A percentile compares a stretch with the other conserved stretches of the same genome.
Conservation (phyloP, 2,329 filamentous ascomycete species). For the Alternaria sp. region DNA sequence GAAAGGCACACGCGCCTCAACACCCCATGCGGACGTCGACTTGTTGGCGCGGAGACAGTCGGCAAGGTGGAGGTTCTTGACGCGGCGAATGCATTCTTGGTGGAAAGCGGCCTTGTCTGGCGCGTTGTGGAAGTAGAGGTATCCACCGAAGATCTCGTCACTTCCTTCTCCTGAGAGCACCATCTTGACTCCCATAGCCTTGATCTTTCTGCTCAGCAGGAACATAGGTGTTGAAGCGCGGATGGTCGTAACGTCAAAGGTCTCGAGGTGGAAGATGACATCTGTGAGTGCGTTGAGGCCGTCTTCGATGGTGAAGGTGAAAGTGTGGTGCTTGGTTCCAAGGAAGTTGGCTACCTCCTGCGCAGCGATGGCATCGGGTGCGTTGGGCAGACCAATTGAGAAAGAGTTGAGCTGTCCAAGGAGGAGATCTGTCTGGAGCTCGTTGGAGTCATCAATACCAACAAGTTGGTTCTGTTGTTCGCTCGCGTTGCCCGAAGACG, state of each 20-base stretch:
- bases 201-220: constrained; percentile 96
- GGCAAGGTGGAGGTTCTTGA: constrained; percentile 96
- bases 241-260: constrained; percentile 97
- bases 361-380: constrained; percentile 90
- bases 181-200: constrained; percentile 99
- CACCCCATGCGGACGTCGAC: constrained; percentile 96
- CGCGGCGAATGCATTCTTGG: constrained; percentile 88
- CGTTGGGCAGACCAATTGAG: constrained; percentile 92
- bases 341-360: constrained; percentile 94
- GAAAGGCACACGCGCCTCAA: constrained; percentile 97
- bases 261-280: constrained; percentile 97
- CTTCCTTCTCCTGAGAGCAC: constrained; percentile 95
- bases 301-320: constrained; percentile 98
- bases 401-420: constrained; percentile 97
- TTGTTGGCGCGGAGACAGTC: constrained; percentile 99
- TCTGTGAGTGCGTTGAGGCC: constrained; percentile 95
- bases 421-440: constrained; percentile 86
- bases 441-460: constrained; percentile 91
- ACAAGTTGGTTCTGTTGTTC: constrained; percentile 65
- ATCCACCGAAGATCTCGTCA: constrained; percentile 98
- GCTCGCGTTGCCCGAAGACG: constrained; percentile 29
- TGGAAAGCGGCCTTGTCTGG: constrained; percentile 93
- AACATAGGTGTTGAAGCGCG: constrained; percentile 99
- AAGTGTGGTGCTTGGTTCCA: constrained; percentile 96
- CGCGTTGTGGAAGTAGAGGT: constrained; percentile 97